Conservation (phyloP, 1,284 basidiomycete genomes). For the Trichosporon sp. region DNA sequence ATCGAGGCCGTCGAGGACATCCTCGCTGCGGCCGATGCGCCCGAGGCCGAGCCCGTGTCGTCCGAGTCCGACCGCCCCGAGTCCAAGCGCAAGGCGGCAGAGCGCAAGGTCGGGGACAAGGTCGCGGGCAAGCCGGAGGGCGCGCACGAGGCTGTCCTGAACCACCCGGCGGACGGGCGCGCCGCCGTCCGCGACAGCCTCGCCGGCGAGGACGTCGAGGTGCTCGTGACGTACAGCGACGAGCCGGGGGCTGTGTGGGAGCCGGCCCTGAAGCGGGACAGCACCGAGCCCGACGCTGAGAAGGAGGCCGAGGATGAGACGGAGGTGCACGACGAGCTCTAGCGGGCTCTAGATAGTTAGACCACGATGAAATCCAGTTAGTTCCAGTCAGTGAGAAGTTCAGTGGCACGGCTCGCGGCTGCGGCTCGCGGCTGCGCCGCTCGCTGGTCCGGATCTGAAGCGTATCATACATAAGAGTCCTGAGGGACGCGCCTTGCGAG, state of each 20-base stretch:
- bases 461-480: not conserved
- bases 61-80: not conserved
- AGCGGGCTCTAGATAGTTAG: not conserved
- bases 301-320: not conserved
- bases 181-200: not conserved
- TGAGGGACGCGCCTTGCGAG: no score
- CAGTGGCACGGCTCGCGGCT: no score
- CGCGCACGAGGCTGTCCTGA: not conserved
- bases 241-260: not conserved
- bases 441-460: no score
- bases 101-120: not conserved
- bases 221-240: not conserved
- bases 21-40: not conserved
- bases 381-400: no score
- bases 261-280: not conserved
- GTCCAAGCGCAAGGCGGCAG: not conserved
- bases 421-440: no score
- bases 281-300: not conserved
- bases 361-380: no score
- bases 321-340: not conserved
- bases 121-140: not conserved
- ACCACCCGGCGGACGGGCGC: not conserved
- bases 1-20: not conserved
- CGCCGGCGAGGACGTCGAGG: not conserved
- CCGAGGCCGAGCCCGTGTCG: not conserved